These are phyloP conservation scores for Calonectria crousiana DNA, from an alignment of 2,329 filamentous ascomycete species.

Conservation along the genomic window DNA sequence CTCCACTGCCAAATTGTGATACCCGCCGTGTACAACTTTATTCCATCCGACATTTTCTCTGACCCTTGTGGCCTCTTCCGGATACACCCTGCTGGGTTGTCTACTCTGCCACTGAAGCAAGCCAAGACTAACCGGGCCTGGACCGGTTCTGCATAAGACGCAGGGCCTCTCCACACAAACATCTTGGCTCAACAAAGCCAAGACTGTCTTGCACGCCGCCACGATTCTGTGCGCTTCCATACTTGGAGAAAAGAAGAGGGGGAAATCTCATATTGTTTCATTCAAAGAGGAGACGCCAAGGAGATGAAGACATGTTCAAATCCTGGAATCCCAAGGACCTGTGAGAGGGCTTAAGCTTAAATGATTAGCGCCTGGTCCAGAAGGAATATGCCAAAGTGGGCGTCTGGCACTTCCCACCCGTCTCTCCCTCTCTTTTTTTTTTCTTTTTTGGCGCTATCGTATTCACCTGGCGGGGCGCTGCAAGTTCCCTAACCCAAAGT, in stretches of 20 bases:
- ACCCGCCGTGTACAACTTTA: not conserved
- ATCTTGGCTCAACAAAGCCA: slow-evolving; percentile 8
- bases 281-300: slow-evolving; percentile 11
- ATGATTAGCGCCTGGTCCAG: slow-evolving; percentile 6
- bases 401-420: not conserved
- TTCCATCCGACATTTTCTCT: not conserved
- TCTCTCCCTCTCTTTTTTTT: not conserved
- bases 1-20: slow-evolving; percentile 8
- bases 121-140: slow-evolving; percentile 17
- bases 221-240: slow-evolving; percentile 15
- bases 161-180: slow-evolving; percentile 7
- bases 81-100: not conserved
- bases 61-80: not conserved
- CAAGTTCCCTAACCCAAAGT: not conserved
- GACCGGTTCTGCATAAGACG: slow-evolving; percentile 12
- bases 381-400: not conserved
- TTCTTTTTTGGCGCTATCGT: not conserved
- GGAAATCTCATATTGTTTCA: not conserved
- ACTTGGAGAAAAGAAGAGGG: not conserved
- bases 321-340: not conserved
- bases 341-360: slow-evolving; percentile 20
- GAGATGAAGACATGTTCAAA: not conserved
- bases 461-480: not conserved
- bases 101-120: not conserved
- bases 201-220: not conserved